Evolutionary conservation across 441 rosid genomes (phyloP).

Genomic region (Capsella rubella): DNA sequence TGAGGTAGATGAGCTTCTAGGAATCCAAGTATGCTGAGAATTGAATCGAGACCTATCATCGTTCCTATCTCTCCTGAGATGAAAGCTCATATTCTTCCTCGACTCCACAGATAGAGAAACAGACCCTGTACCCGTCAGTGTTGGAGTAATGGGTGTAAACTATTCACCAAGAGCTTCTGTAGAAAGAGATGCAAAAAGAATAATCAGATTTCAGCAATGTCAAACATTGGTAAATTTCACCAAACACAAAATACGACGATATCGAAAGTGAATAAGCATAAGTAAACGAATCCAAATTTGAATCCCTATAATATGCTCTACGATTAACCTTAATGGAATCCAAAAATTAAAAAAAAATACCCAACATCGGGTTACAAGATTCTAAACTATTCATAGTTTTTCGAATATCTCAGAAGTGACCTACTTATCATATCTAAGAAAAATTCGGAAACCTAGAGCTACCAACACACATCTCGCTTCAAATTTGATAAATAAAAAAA

Average conservation of each 20-base stretch:
- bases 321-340: background rate
- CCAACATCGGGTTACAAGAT: background rate
- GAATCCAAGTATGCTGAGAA: constrained; percentile 81
- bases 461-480: background rate
- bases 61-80: constrained; percentile 64
- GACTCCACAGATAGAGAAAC: constrained; percentile 38
- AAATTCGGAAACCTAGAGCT: constrained; percentile 5
- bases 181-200: background rate
- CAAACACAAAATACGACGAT: background rate
- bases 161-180: constrained; percentile 7
- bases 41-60: constrained; percentile 58
- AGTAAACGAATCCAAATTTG: background rate
- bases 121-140: constrained; percentile 36
- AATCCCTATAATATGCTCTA: background rate
- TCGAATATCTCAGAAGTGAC: constrained; percentile 7
- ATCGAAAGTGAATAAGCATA: background rate
- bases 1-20: constrained; percentile 59
- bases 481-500: background rate
- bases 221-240: background rate
- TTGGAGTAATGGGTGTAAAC: constrained; percentile 23
- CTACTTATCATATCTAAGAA: constrained; percentile 19
- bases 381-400: background rate
- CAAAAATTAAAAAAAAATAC: background rate
- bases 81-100: constrained; percentile 62
- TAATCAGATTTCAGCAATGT: constrained; percentile 14